Conservation (phyloP, 2,329 filamentous ascomycete genomes). For the Aspergillus sp. region DNA sequence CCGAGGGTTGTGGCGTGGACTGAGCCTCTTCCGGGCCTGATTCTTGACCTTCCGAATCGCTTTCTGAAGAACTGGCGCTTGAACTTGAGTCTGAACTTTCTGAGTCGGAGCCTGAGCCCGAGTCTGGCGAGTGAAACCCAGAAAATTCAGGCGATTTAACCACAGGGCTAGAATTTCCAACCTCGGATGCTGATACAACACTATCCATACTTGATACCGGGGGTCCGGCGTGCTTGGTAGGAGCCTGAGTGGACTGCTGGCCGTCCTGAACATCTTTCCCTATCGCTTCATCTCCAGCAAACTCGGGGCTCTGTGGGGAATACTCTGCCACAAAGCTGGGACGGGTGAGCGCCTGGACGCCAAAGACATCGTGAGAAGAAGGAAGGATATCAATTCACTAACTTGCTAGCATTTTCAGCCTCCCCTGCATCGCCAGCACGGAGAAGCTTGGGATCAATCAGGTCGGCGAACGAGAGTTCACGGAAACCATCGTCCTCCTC, state of each 20-base stretch:
- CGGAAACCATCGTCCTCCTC: constrained; percentile 59
- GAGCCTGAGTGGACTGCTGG: neutral
- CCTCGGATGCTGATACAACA: neutral
- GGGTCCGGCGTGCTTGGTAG: neutral
- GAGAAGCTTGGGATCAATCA: constrained; percentile 67
- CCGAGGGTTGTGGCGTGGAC: constrained; percentile 1
- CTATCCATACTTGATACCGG: neutral
- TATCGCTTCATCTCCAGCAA: constrained; percentile 3
- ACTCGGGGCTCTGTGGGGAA: constrained; percentile 19
- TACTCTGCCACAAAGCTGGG: constrained; percentile 28
- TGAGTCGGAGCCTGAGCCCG: neutral
- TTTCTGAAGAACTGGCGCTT: neutral
- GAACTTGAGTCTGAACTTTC: neutral
- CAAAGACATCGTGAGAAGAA: constrained; percentile 15
- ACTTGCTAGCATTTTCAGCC: constrained; percentile 34
- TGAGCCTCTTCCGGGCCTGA: constrained; percentile 1
- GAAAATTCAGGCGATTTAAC: constrained; percentile 18
- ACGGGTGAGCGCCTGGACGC: constrained; percentile 27
- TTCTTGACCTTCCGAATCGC: neutral
- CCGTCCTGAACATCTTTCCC: constrained; percentile 1
- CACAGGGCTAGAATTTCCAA: constrained; percentile 9
- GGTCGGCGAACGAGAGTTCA: constrained; percentile 58
- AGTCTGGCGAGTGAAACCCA: constrained; percentile 14
- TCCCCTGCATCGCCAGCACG: constrained; percentile 39
- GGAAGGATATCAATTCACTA: constrained; percentile 34